A percentile compares a stretch with the other conserved stretches of the same genome.
Evolutionary conservation across 345 rosid species (phyloP).

Genomic region (Ceriops tagal): DNA sequence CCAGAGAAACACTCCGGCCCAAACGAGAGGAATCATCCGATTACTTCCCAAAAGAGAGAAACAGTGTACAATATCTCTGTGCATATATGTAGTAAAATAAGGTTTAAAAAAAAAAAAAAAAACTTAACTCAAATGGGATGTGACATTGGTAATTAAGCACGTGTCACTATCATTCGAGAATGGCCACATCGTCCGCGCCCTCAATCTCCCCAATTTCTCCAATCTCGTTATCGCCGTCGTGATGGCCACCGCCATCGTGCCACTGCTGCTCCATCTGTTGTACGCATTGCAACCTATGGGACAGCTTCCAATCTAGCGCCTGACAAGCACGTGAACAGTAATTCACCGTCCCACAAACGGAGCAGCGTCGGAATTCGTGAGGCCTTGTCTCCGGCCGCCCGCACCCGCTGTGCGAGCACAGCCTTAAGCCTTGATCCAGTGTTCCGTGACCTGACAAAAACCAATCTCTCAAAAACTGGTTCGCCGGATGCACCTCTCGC

Average conservation of each 20-base stretch:
- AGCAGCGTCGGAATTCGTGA: constrained; percentile 81
- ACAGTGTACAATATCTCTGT: too few species aligned
- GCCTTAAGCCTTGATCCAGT: constrained; percentile 24
- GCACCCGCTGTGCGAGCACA: constrained; percentile 54
- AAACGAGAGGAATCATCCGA: too few species aligned
- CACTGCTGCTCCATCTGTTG: constrained; percentile 54
- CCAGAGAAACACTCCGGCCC: too few species aligned
- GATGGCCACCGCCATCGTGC: constrained; percentile 33
- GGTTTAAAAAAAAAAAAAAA: background rate
- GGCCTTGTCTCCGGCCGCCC: constrained; percentile 78
- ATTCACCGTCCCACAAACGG: constrained; percentile 75
- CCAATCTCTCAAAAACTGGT: constrained; percentile 56
- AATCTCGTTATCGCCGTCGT: constrained; percentile 22
- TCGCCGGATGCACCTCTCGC: constrained; percentile 51
- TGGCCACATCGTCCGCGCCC: constrained; percentile 15
- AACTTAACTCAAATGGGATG: background rate
- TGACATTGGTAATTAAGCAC: too few species aligned
- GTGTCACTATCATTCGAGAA: constrained; percentile 2
- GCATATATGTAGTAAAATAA: background rate
- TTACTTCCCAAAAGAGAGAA: too few species aligned
- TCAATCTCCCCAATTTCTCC: constrained; percentile 30
- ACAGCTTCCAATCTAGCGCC: constrained; percentile 83
- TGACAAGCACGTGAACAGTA: constrained; percentile 94
- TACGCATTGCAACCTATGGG: constrained; percentile 66
- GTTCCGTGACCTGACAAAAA: constrained; percentile 32